Evolutionary conservation across 225 moss, liverwort and hornwort genomes (phyloP).

Genomic region (Asterella californica): DNA sequence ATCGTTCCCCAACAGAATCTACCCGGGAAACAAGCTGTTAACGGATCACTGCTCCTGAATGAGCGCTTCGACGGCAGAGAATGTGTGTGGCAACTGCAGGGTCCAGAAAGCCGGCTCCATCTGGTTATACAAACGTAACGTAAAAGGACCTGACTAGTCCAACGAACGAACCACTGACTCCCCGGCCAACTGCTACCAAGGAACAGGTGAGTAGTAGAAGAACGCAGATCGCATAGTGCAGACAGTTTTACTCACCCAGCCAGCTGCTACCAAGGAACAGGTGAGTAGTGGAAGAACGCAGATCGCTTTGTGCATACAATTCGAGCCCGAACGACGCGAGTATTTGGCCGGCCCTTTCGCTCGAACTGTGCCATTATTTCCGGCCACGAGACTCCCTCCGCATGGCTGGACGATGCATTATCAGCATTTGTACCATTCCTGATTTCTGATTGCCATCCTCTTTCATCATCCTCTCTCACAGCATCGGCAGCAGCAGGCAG

Average conservation of each 20-base stretch:
- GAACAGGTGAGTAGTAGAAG: neutral
- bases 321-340: neutral
- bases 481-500: neutral
- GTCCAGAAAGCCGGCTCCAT: too few species aligned
- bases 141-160: neutral
- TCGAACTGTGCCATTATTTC: neutral
- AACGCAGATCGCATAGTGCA: neutral
- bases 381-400: neutral
- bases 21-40: neutral
- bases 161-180: neutral
- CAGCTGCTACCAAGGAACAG: neutral
- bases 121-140: neutral
- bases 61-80: neutral
- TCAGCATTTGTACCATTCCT: neutral
- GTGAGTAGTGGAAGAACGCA: too few species aligned
- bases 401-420: neutral
- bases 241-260: neutral
- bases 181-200: neutral
- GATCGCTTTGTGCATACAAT: neutral
- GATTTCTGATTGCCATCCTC: neutral
- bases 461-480: neutral
- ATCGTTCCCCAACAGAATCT: neutral
- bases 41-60: neutral
- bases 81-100: neutral
- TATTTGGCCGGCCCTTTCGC: slow-evolving; percentile 3